These are phyloP conservation scores for Lentinula detonsa DNA, from an alignment of 768 basidiomycete genomes.

Conservation along the genomic window DNA sequence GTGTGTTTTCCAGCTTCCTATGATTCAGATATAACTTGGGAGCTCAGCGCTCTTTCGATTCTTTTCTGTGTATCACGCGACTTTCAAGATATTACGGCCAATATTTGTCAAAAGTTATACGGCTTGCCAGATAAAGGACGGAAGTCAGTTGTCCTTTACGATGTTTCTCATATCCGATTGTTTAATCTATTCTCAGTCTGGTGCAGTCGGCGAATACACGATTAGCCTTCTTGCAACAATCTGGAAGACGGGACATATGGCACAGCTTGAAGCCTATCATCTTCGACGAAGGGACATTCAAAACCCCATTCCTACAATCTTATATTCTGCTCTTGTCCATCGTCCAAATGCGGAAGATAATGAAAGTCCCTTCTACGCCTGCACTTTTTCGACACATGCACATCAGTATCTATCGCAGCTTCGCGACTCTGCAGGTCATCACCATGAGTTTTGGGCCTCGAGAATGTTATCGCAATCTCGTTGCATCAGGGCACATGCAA, in stretches of 20 bases:
- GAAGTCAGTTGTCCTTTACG: background rate
- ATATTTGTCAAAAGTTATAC: background rate
- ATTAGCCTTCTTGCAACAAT: background rate
- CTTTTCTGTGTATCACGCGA: background rate
- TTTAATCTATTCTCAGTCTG: background rate
- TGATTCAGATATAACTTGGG: background rate
- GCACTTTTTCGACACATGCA: background rate
- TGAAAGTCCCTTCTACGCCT: background rate
- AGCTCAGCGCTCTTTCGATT: background rate
- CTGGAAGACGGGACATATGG: background rate
- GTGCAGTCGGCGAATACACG: background rate
- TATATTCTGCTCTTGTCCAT: background rate
- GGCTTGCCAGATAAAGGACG: background rate
- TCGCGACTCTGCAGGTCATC: background rate
- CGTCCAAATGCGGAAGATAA: background rate
- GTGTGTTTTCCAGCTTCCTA: background rate
- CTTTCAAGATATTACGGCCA: background rate
- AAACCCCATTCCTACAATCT: background rate
- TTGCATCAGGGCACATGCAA: background rate
- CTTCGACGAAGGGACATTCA: background rate
- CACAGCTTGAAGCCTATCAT: background rate
- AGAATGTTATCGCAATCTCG: background rate
- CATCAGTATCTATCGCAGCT: background rate
- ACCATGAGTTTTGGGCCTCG: background rate
- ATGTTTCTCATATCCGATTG: background rate